These are phyloP conservation scores for Pseudopyricularia cyperi DNA, from an alignment of 2,329 filamentous ascomycete species.

Conservation along the genomic window DNA sequence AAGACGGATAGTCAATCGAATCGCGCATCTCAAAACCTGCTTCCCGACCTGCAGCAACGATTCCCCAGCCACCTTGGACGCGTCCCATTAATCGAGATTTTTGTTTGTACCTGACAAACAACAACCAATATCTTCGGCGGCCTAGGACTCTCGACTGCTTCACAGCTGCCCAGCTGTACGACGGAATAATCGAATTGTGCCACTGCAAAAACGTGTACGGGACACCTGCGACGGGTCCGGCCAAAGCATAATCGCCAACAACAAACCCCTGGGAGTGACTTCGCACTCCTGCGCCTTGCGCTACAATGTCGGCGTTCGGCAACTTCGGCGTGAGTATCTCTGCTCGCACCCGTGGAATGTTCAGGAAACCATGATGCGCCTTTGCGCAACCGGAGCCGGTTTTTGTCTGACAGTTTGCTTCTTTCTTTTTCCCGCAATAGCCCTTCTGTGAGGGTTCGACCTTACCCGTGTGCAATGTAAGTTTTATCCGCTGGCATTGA, in stretches of 20 bases:
- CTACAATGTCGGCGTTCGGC: conserved; percentile 28
- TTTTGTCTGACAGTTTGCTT: conserved; percentile 13
- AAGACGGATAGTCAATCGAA: too few species aligned
- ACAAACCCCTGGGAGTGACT: neutral
- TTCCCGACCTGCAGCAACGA: neutral
- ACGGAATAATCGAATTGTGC: neutral
- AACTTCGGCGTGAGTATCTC: conserved; percentile 39
- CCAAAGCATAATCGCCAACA: neutral
- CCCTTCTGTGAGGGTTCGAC: conserved; percentile 76
- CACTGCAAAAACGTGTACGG: neutral
- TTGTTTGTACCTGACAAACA: neutral
- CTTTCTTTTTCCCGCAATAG: conserved; percentile 24
- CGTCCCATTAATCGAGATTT: neutral
- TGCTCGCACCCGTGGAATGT: neutral
- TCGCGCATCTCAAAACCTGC: too few species aligned
- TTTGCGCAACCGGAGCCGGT: neutral
- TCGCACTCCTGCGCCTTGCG: neutral
- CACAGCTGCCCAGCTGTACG: neutral
- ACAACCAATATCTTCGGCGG: neutral
- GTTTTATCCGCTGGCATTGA: conserved; percentile 18
- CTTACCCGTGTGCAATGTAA: conserved; percentile 72
- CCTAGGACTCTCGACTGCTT: neutral
- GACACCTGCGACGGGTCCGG: neutral
- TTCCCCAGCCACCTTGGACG: neutral
- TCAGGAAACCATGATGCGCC: neutral